A percentile compares a stretch with the other conserved stretches of the same genome.
These are phyloP conservation scores for Geotrichum citri-aurantii DNA, from an alignment of 1,139 yeast genomes.

Conservation along the genomic window DNA sequence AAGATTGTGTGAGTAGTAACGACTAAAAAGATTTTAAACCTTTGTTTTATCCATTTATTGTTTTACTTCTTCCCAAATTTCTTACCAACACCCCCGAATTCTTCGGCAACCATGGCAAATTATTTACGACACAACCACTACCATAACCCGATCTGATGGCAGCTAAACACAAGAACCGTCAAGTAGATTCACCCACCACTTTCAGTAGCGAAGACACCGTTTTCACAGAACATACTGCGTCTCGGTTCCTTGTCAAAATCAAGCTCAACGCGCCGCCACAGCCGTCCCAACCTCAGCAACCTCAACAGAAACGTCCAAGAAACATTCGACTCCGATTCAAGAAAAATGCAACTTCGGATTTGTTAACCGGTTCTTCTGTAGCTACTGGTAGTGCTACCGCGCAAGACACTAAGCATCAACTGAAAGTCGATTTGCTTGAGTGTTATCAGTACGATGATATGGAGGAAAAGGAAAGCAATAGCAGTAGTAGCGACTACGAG, in stretches of 20 bases:
- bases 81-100: not conserved
- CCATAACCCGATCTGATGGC: not conserved
- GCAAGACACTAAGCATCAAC: not conserved
- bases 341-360: not conserved
- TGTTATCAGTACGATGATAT: not conserved
- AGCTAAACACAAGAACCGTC: not conserved
- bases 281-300: not conserved
- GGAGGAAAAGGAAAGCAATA: not conserved
- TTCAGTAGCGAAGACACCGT: not conserved
- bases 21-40: not conserved
- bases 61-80: not conserved
- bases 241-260: not conserved
- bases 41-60: not conserved
- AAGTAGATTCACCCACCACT: not conserved
- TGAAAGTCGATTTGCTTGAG: conserved; percentile 1
- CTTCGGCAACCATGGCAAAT: not conserved
- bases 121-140: not conserved
- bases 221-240: not conserved
- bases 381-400: not conserved
- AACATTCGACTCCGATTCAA: not conserved
- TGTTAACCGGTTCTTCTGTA: not conserved
- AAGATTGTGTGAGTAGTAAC: not conserved
- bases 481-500: not conserved
- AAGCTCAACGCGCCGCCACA: not conserved
- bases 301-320: not conserved